phyloP scores from a whole-genome alignment of 2,329 filamentous ascomycete genomes.

The Pseudogymnoascus sp. region DNA sequence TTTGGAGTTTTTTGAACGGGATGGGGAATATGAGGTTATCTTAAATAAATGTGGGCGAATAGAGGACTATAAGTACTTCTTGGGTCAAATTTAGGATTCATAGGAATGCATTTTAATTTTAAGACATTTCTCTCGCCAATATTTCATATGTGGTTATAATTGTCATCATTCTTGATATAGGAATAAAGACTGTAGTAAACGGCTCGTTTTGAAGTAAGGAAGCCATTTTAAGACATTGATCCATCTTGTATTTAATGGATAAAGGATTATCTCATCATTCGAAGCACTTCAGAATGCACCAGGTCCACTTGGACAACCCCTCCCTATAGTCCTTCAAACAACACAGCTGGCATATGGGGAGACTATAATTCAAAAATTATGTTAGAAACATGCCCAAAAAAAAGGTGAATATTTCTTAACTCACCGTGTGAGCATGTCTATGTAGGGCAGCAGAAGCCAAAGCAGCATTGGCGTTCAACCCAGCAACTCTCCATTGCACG shows the following conservation, averaged over 20 bases:
- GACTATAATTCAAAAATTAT: background rate
- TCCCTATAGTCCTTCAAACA: background rate
- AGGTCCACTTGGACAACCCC: background rate
- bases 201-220: background rate
- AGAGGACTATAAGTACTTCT: background rate
- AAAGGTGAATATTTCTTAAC: background rate
- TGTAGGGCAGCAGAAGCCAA: background rate
- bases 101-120: background rate
- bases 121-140: background rate
- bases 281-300: background rate
- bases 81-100: background rate
- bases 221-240: background rate
- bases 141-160: background rate
- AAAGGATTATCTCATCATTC: background rate
- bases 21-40: background rate
- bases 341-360: background rate
- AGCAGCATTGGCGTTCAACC: background rate
- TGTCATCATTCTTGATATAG: background rate
- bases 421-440: background rate
- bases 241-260: background rate
- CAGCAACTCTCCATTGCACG: background rate
- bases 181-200: background rate
- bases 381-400: background rate
- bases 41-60: background rate
- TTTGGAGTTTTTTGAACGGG: background rate